Conservation (phyloP, 2,329 filamentous ascomycete genomes). For the Penicillium sp. region DNA sequence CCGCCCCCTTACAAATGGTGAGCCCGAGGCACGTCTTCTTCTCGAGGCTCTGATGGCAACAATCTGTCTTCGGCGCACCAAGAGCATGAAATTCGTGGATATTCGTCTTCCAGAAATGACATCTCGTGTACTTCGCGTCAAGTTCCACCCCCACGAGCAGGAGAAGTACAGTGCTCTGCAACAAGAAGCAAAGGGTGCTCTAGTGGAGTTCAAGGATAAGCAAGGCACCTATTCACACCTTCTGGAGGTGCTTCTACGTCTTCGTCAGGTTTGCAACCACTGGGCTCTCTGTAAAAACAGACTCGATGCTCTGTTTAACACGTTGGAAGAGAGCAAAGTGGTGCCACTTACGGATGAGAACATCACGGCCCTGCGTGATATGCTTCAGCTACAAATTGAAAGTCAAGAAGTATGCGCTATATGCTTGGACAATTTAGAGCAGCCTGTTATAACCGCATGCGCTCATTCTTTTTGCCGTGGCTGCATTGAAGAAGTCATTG, state of each 20-base stretch:
- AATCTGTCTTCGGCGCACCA: constrained; percentile 78
- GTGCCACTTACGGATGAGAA: constrained; percentile 76
- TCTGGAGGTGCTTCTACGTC: constrained; percentile 78
- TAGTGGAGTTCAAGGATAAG: constrained; percentile 62
- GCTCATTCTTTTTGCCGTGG: constrained; percentile 76
- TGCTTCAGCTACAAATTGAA: constrained; percentile 77
- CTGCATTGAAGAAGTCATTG: constrained; percentile 76
- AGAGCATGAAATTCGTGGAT: constrained; percentile 87
- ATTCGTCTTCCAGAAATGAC: constrained; percentile 76
- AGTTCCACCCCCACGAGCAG: constrained; percentile 73
- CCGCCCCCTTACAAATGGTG: constrained; percentile 66
- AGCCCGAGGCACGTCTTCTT: constrained; percentile 63
- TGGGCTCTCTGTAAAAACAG: constrained; percentile 80
- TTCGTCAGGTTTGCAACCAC: constrained; percentile 87
- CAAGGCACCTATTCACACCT: constrained; percentile 70
- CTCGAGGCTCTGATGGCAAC: constrained; percentile 79
- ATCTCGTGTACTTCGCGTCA: constrained; percentile 76
- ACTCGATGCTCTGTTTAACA: constrained; percentile 70
- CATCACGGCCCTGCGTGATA: constrained; percentile 70
- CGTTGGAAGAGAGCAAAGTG: constrained; percentile 69
- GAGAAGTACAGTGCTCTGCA: constrained; percentile 77
- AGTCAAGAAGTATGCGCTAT: constrained; percentile 82
- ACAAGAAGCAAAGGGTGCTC: constrained; percentile 74
- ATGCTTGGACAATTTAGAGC: constrained; percentile 73
- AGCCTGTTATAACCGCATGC: constrained; percentile 82